Evolutionary conservation across 257 asterid species (phyloP), one percentile per base, ranked within the genome.

Genomic region (Linderniella brevidens): DNA sequence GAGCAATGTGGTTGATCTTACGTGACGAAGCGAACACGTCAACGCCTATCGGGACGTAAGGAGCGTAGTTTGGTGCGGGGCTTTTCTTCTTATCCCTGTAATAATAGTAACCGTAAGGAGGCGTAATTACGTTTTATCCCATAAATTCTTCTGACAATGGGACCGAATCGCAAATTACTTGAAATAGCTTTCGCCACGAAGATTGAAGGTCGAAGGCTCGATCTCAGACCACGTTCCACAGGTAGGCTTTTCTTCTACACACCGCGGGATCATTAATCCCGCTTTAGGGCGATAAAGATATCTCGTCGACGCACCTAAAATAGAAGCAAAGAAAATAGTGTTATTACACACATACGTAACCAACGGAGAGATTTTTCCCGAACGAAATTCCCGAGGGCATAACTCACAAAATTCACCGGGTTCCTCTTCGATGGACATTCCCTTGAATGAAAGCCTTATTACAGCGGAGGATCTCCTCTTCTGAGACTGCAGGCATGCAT

Each of bases 71-170:
- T 12, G 86, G 85, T 19, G 96, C 96, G 40, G 87, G 75, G 67
- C 37, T 37, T 68, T 90, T 85, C 87, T 82, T 90, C 83, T 81
- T 90, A 55, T 90, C 99, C 61, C 99, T 90, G 86, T 67, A 69
- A 60, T 42, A 56, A 20, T 41, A 61, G 51, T 43, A 37, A 37
- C 48, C 19, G 46, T 48, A n/a, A 37, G 63, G 52, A 35, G 19
- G 50, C 54, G 18, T 38, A 18, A 54, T 13, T 49, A 49, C 17
- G 35, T 12, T 17, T 44, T 32, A 46, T 29, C 40, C 39, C 11
- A 40, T 35, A 32, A 1, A 16, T 16, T 18, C 64, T 52, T 52
- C 36, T 46, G 41, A 46, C 37, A 0, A 35, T n/a, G 29, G 46
- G 49, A 17, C 49, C 46, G 49, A 41, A 13, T 48, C 46, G 15